Percentiles rank a stretch among this genome's conserved stretches.
phyloP scores from a whole-genome alignment of 2,329 filamentous ascomycete species.

The Knufia petricola region DNA sequence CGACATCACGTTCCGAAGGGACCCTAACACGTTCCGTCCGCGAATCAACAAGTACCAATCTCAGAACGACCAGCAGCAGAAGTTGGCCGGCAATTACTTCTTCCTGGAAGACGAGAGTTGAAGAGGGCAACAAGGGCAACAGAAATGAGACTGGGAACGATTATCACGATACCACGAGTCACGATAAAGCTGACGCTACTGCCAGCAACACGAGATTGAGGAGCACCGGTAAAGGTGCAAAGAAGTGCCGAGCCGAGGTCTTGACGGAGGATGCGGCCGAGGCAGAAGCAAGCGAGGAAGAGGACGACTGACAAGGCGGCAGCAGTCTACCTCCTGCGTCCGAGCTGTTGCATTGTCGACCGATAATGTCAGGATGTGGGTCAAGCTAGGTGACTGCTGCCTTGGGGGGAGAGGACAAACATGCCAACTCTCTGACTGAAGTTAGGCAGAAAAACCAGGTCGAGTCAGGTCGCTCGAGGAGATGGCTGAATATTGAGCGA shows the following conservation, averaged over 20 bases:
- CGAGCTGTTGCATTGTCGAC: not conserved
- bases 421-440: not conserved
- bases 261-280: constrained; percentile 4
- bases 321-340: constrained; percentile 10
- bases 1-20: constrained; percentile 96
- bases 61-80: constrained; percentile 97
- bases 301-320: constrained; percentile 7
- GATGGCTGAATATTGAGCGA: not conserved
- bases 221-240: constrained; percentile 36
- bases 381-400: constrained; percentile 11
- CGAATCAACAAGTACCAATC: constrained; percentile 97
- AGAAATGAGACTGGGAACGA: constrained; percentile 13
- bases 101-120: constrained; percentile 82
- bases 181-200: constrained; percentile 24
- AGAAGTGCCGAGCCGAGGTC: constrained; percentile 22
- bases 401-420: not conserved
- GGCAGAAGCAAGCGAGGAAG: constrained; percentile 7
- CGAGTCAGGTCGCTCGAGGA: not conserved
- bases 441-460: not conserved
- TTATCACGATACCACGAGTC: constrained; percentile 29
- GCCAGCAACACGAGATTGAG: constrained; percentile 29
- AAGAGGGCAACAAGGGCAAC: constrained; percentile 39
- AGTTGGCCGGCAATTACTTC: constrained; percentile 88
- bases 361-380: constrained; percentile 1
- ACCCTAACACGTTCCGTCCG: constrained; percentile 89